Base-by-base conservation (phyloP, 75 land plant species). In the Selaginella moellendorffii region DNA sequence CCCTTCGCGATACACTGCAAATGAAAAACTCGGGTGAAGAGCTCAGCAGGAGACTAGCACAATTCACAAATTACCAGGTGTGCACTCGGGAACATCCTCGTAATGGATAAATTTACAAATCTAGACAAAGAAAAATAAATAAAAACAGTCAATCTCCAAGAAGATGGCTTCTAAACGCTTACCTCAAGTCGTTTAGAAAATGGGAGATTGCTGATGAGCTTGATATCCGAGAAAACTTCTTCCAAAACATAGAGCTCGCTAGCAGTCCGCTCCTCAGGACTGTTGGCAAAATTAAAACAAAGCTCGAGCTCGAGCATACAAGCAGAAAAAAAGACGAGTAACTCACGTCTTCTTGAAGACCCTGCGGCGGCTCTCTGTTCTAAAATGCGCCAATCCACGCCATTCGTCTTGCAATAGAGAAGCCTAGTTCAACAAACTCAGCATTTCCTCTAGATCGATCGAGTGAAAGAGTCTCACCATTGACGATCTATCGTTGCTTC, bases 341-440 rank as follows among this genome's bases (percentile, higher is more conserved):
- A 12, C 54, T 30, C 62, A 74, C 76, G 24, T 52, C 24, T 74
- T 74, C 61, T 51, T 72, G 26, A 74, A 63, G 2, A 74, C 76
- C 1, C 65, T 72, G 0, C 76, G 30, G 5, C 76, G 64, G 63
- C 72, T 74, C 65, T 70, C 74, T 24, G 71, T 69, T 24, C 71
- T 71, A 54, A 69, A 74, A 68, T 74, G 76, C 29, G 76, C 76
- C n/a, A 74, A 62, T 27, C 71, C 76, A 23, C 76, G 76, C 76
- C 76, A 68, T 26, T 61, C 72, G 0, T 52, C 25, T 36, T 36
- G 46, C 46, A 36, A 36, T 5, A 36, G 46, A 5, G 46, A 36
- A 5, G 46, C 46, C 46, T 36, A n/a, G n/a, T n/a, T n/a, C n/a
- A n/a, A 14, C 46, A 36, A 5, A 5, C 10, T 36, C 5, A 5